Conservation (phyloP, 176 grass and related monocot genomes). For the Carex parvula region DNA sequence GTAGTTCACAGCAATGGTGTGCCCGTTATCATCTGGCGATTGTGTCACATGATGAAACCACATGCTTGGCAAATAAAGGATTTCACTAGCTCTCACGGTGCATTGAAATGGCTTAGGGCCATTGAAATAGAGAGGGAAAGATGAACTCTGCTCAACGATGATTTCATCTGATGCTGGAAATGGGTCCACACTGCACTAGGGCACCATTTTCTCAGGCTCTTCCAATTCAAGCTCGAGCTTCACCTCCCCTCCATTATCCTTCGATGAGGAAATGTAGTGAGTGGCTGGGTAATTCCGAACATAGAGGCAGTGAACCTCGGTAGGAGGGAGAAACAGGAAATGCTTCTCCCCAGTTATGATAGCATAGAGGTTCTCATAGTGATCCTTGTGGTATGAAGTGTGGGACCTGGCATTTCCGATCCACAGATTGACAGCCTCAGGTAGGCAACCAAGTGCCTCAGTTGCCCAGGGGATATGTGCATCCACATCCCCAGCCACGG, state of each 20-base stretch:
- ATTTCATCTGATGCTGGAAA: slow-evolving; percentile 51
- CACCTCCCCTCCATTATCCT: slow-evolving; percentile 9
- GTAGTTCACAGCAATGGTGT: slow-evolving; percentile 93
- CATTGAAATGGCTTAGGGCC: slow-evolving; percentile 64
- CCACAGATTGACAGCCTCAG: slow-evolving; percentile 91
- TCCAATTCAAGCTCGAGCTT: slow-evolving; percentile 60
- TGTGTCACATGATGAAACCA: slow-evolving; percentile 98
- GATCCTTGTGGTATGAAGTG: slow-evolving; percentile 93
- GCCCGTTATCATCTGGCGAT: slow-evolving; percentile 65
- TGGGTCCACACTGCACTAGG: slow-evolving; percentile 88
- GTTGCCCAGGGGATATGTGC: slow-evolving; percentile 82
- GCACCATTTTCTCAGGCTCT: slow-evolving; percentile 56
- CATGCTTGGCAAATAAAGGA: slow-evolving; percentile 95
- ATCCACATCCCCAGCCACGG: slow-evolving; percentile 69
- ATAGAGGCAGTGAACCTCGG: slow-evolving; percentile 87
- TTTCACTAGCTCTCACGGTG: slow-evolving; percentile 84
- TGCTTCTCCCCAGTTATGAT: slow-evolving; percentile 86
- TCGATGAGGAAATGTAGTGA: slow-evolving; percentile 27
- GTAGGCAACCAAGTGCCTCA: slow-evolving; percentile 71
- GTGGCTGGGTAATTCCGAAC: slow-evolving; percentile 62
- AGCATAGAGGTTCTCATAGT: slow-evolving; percentile 94
- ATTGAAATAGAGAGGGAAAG: slow-evolving; percentile 76
- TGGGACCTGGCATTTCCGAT: slow-evolving; percentile 62
- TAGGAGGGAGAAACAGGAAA: slow-evolving; percentile 73
- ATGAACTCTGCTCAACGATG: slow-evolving; percentile 35